Evolutionary conservation across 1,284 basidiomycete genomes (phyloP), one percentile per base, ranked within the genome.

Genomic region (Cutaneotrichosporon mucoides): DNA sequence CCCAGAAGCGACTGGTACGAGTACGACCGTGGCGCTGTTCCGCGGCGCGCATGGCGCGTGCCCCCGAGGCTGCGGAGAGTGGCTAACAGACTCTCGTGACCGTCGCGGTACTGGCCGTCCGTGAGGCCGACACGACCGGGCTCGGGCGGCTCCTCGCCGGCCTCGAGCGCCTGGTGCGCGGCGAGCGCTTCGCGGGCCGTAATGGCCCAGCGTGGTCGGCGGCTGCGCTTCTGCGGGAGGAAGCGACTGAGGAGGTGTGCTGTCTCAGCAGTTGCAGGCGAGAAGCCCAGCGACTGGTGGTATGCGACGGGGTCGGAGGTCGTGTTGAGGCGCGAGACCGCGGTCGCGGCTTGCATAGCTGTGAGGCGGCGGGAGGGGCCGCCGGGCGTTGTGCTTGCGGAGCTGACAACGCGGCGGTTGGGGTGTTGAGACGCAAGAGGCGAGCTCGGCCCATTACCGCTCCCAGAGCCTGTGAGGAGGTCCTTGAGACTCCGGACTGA

Each of bases 51-150:
- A 11, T 24, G 34, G 36, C n/a, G 11, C 5, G 15, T 7, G 33
- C 56, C 41, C 15, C 62, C 61, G 34, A 74, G 55, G 35, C 66
- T 56, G 37, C 61, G 62, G 55, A 76, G 68, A 9, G 68, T 70
- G 13, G 62, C 46, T 5, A 75, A 64, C 2, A 76, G 60, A 6
- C 59, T 63, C 59, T 76, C 75, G 62, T 76, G 75, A 1, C 68
- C 62, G 43, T 71, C 69, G 47, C 73, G 63, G 60, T 76, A 76
- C 60, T 70, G 72, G 35, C 73, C 73, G 53, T 72, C 71, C 1
- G 70, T 69, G 45, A 76, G 60, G 1, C 72, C 70, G 3, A 70
- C 37, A 33, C 59, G 58, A 4, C 45, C 55, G 4, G 52, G 13
- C 13, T 64, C 47, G 7, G 65, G 65, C 13, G 57, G 16, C 62